phyloP scores from a whole-genome alignment of 1,139 yeast species.

The Magnusiomyces clavatus region DNA sequence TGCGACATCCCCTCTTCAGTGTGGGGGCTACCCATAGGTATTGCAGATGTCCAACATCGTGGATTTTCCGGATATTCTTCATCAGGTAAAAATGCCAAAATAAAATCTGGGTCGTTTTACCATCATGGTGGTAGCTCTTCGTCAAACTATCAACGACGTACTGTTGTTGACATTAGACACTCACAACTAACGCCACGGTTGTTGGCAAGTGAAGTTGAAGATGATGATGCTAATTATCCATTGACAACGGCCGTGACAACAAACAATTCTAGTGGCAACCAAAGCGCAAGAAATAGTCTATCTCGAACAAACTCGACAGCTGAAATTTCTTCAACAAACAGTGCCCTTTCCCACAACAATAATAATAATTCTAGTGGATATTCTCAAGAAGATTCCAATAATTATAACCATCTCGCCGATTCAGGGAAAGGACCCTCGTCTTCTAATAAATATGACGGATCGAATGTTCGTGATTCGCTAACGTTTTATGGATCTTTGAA shows the following conservation, averaged over 20 bases:
- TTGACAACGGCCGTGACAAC: neutral
- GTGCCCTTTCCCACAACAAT: neutral
- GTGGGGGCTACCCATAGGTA: conserved; percentile 63
- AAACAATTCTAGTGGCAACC: neutral
- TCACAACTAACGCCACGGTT: conserved; percentile 69
- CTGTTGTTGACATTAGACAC: conserved; percentile 42
- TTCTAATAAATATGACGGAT: no score
- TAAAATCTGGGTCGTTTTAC: no score
- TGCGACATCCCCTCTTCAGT: conserved; percentile 46
- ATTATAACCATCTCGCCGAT: neutral
- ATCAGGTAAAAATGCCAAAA: no score
- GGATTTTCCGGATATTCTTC: neutral
- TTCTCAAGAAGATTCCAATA: neutral
- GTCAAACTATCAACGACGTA: no score
- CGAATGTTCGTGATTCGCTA: no score
- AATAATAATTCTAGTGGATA: neutral
- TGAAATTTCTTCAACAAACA: neutral
- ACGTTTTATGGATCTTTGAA: no score
- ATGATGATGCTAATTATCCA: conserved; percentile 27
- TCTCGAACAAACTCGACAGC: neutral
- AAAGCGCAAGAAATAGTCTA: neutral
- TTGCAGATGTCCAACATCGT: conserved; percentile 32
- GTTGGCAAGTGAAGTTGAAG: conserved; percentile 72
- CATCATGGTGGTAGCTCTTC: no score
- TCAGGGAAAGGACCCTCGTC: neutral